A percentile compares a stretch with the other conserved stretches of the same genome.
Conservation (phyloP, 306 rosid genomes). For the Astragalus membranaceus region DNA sequence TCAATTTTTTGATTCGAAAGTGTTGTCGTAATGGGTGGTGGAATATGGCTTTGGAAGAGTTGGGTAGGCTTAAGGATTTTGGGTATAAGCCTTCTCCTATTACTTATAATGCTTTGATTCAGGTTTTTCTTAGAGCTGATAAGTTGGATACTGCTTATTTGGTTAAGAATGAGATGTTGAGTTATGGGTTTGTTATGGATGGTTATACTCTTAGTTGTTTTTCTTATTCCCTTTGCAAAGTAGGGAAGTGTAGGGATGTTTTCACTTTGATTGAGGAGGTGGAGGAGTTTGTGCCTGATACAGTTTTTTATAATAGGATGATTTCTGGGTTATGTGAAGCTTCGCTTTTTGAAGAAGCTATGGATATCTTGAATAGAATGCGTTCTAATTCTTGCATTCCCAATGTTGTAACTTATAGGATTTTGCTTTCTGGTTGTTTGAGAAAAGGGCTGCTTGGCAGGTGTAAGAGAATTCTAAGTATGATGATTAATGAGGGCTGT, state of each 20-base stretch:
- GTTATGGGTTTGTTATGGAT: conserved; percentile 60
- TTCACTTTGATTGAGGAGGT: conserved; percentile 43
- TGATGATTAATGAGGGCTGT: conserved; percentile 85
- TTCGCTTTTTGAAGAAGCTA: conserved; percentile 76
- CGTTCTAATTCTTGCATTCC: conserved; percentile 72
- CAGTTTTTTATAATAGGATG: conserved; percentile 65
- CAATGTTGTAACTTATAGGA: conserved; percentile 57
- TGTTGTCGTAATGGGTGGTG: conserved; percentile 74
- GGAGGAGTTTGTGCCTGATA: conserved; percentile 52
- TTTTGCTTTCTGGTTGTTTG: conserved; percentile 69
- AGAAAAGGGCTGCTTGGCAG: conserved; percentile 63
- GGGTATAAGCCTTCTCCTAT: conserved; percentile 58
- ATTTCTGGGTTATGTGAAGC: conserved; percentile 75
- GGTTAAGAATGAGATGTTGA: conserved; percentile 68
- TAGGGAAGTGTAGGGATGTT: conserved; percentile 59
- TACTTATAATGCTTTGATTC: conserved; percentile 70
- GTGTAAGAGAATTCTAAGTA: conserved; percentile 77
- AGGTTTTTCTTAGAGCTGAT: conserved; percentile 59
- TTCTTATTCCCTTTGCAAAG: conserved; percentile 55
- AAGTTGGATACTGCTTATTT: conserved; percentile 62
- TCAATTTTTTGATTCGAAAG: conserved; percentile 57
- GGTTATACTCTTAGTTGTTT: conserved; percentile 53
- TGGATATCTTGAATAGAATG: conserved; percentile 63
- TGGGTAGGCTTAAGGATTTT: conserved; percentile 81
- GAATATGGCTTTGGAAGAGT: conserved; percentile 74